Conservation (phyloP, 1,284 basidiomycete species). For the Tremellales sp. region DNA sequence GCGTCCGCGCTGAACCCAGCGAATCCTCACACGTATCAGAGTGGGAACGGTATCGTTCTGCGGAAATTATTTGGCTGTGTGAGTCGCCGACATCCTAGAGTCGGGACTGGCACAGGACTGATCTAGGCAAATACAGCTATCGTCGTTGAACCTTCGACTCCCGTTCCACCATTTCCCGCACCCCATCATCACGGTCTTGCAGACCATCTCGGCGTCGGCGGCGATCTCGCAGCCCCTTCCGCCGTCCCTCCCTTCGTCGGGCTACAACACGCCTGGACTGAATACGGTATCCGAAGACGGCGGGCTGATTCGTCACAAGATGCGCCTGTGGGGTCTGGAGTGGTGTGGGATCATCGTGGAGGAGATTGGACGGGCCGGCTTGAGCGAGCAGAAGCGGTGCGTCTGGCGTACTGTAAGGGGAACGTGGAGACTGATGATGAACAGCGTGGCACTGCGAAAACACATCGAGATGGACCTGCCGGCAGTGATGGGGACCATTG, state of each 20-base stretch:
- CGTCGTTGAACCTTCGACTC: constrained; percentile 39
- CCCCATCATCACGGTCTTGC: constrained; percentile 38
- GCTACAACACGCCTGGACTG: constrained; percentile 50
- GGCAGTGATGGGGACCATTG: constrained; percentile 65
- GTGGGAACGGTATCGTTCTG: constrained; percentile 57
- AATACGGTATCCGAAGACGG: constrained; percentile 25
- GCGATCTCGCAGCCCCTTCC: constrained; percentile 32
- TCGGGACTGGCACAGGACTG: neutral
- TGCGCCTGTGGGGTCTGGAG: constrained; percentile 56
- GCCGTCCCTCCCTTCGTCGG: constrained; percentile 32
- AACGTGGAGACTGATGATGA: neutral
- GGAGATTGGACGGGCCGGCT: constrained; percentile 68
- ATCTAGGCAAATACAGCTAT: constrained; percentile 24
- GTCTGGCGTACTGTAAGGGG: constrained; percentile 27
- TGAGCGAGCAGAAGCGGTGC: constrained; percentile 70
- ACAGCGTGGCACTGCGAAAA: constrained; percentile 31
- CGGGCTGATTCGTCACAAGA: constrained; percentile 20
- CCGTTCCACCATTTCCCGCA: constrained; percentile 39
- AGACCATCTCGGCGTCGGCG: constrained; percentile 30
- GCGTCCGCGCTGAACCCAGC: constrained; percentile 34
- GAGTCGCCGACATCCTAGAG: constrained; percentile 38
- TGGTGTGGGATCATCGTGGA: constrained; percentile 80
- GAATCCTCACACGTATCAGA: constrained; percentile 32
- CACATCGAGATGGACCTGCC: constrained; percentile 56
- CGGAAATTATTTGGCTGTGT: constrained; percentile 83